These are phyloP conservation scores for Fusarium poae DNA, from an alignment of 2,329 filamentous ascomycete species.

Conservation along the genomic window DNA sequence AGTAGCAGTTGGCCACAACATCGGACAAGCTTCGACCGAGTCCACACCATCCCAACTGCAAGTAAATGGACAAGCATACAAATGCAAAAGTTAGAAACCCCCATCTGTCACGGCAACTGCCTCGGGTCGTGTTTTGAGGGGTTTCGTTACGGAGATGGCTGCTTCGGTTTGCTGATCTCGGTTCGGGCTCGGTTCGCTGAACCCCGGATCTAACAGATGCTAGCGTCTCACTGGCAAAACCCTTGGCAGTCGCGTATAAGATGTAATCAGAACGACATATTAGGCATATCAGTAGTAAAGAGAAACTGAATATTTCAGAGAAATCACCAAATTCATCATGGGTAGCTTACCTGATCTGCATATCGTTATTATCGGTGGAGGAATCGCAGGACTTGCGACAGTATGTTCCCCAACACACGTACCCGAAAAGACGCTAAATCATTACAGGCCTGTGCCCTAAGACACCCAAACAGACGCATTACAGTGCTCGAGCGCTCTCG, in stretches of 20 bases:
- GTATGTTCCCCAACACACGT: conserved; percentile 5
- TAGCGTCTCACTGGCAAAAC: not conserved
- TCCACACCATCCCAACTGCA: not conserved
- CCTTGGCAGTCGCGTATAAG: conserved; percentile 23
- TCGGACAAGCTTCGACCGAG: not conserved
- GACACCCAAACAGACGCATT: conserved; percentile 35
- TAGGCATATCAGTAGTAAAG: not conserved
- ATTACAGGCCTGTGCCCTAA: conserved; percentile 26
- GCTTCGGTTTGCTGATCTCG: conserved; percentile 17
- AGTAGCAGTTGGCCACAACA: not conserved
- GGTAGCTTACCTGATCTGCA: conserved; percentile 40
- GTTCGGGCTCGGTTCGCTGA: conserved; percentile 30
- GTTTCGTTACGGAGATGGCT: not conserved
- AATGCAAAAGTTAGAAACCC: not conserved
- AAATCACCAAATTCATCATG: conserved; percentile 22
- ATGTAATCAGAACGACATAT: conserved; percentile 3
- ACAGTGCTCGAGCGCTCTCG: conserved; percentile 43
- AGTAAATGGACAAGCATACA: not conserved
- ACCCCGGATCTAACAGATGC: not conserved
- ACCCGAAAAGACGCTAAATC: not conserved
- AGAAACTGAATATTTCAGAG: not conserved
- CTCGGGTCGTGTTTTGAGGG: not conserved
- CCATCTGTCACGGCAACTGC: not conserved
- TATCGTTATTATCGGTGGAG: conserved; percentile 41
- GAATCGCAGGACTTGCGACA: conserved; percentile 39